Evolutionary conservation across 2,329 filamentous ascomycete genomes (phyloP).

Genomic region (Talaromyces sp.): DNA sequence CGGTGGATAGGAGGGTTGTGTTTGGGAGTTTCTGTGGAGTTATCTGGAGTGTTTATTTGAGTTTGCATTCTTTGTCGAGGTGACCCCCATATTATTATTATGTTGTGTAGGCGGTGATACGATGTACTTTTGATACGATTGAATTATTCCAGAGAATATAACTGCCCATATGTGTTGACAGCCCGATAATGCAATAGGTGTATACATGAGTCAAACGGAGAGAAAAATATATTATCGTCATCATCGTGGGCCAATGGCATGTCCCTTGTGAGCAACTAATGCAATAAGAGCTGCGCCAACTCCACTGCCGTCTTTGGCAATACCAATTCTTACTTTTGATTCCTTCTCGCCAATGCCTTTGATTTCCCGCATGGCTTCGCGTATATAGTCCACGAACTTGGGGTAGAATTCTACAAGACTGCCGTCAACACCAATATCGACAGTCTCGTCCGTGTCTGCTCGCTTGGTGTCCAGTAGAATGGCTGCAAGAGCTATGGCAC

Average conservation of each 20-base stretch:
- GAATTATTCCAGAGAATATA: not conserved
- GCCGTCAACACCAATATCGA: conserved; percentile 93
- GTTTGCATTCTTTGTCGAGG: conserved; percentile 47
- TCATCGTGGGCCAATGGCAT: not conserved
- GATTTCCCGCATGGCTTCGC: conserved; percentile 73
- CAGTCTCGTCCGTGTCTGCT: conserved; percentile 63
- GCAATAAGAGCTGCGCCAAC: conserved; percentile 96
- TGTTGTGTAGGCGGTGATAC: not conserved
- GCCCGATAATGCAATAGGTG: not conserved
- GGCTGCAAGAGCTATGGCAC: conserved; percentile 82
- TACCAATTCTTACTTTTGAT: conserved; percentile 84
- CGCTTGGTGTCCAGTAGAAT: conserved; percentile 77
- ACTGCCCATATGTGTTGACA: not conserved
- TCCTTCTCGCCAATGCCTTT: conserved; percentile 78
- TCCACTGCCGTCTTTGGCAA: conserved; percentile 93
- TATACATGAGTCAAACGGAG: not conserved
- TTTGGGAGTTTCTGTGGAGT: conserved; percentile 70
- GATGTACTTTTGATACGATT: not conserved
- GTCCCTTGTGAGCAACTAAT: conserved; percentile 67
- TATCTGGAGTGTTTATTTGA: conserved; percentile 72
- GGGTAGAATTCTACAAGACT: conserved; percentile 95
- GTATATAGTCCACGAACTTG: conserved; percentile 81
- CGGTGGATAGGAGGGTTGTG: conserved; percentile 66
- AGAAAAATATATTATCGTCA: conserved; percentile 4
- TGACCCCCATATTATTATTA: not conserved